A percentile compares a stretch with the other conserved stretches of the same genome.
Conservation (phyloP, 371 early-diverging fungal species). For the Catenaria anguillulae region DNA sequence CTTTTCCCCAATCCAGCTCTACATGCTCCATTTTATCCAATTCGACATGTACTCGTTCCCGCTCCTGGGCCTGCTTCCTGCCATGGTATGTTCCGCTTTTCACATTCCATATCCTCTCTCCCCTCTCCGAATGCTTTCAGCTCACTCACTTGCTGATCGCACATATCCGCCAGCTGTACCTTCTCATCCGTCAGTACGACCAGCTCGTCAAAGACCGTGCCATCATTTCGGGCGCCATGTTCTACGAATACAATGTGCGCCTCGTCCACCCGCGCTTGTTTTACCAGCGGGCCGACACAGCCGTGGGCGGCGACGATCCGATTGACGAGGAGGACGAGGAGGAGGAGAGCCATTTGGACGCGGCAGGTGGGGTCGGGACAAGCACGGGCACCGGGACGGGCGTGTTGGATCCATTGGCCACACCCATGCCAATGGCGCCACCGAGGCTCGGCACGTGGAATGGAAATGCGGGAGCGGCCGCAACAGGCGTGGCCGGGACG, state of each 20-base stretch:
- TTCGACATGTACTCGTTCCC: not conserved
- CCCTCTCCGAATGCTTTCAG: not conserved
- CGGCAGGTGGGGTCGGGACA: no score
- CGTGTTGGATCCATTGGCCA: no score
- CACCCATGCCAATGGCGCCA: no score
- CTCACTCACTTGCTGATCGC: not conserved
- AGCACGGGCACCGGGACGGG: no score
- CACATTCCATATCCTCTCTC: no score
- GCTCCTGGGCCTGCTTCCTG: not conserved
- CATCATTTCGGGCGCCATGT: not conserved
- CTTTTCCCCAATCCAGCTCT: not conserved
- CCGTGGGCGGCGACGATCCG: not conserved
- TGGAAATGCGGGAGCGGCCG: no score
- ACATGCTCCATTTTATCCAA: not conserved
- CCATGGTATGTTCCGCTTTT: no score
- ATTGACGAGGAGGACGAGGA: not conserved
- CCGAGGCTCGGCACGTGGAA: no score
- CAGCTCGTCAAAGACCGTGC: not conserved
- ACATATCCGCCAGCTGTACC: not conserved
- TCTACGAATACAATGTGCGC: not conserved
- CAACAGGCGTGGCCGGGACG: no score
- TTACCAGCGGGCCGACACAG: not conserved
- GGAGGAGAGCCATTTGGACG: no score
- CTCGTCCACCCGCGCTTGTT: not conserved
- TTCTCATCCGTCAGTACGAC: not conserved